These are phyloP conservation scores for Claviceps digitariae DNA, from an alignment of 2,329 filamentous ascomycete species.

Conservation along the genomic window DNA sequence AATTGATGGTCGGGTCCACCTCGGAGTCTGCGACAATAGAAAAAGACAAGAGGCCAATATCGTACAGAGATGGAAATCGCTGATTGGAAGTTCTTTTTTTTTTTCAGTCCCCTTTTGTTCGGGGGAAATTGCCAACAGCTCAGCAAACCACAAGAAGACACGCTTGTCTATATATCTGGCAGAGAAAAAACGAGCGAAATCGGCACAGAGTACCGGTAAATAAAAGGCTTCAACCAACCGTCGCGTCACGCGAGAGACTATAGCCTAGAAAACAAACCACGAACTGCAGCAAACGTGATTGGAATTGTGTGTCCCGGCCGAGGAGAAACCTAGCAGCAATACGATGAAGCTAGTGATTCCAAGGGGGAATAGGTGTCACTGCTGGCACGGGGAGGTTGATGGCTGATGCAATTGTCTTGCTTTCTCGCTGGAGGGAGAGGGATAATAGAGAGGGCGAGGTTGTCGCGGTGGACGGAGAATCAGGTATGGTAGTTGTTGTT, in stretches of 20 bases:
- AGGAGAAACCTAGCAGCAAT: background rate
- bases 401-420: background rate
- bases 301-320: background rate
- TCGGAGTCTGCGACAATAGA: background rate
- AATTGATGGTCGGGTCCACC: background rate
- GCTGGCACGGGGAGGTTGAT: background rate
- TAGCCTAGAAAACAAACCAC: background rate
- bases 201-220: conserved; percentile 34
- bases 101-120: no score
- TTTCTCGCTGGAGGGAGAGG: background rate
- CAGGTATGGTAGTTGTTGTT: no score
- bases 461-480: no score
- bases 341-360: background rate
- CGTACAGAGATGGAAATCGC: no score
- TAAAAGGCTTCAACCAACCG: background rate
- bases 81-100: no score
- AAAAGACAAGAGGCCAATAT: background rate
- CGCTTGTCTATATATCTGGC: background rate
- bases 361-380: background rate
- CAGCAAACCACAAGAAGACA: background rate
- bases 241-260: background rate
- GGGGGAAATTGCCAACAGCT: background rate
- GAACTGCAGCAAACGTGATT: background rate
- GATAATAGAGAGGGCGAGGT: background rate
- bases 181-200: conserved; percentile 35